phyloP scores from a whole-genome alignment of 495 filamentous ascomycete genomes.

The Penicillium nucicola region DNA sequence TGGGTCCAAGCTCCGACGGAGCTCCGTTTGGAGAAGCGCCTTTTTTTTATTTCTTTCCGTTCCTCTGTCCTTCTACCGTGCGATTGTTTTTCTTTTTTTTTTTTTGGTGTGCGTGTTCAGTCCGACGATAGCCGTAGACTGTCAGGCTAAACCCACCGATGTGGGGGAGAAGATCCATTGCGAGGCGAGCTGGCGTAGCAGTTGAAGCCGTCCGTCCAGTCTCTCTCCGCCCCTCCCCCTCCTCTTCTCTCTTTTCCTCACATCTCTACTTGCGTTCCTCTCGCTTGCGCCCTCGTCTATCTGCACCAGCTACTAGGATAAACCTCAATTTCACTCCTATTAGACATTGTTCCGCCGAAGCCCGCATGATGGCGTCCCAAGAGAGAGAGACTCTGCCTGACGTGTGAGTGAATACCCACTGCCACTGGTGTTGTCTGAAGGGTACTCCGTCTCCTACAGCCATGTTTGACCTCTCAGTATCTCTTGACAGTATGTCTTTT shows the following conservation, averaged over 20 bases:
- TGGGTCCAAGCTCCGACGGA: constrained; percentile 61
- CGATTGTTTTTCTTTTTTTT: not conserved
- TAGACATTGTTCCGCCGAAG: constrained; percentile 38
- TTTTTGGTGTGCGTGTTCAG: too few species aligned
- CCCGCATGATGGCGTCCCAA: constrained; percentile 42
- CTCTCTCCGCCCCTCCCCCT: constrained; percentile 28
- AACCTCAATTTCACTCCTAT: constrained; percentile 7
- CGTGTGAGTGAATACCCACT: constrained; percentile 34
- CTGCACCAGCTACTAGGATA: constrained; percentile 11
- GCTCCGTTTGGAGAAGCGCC: constrained; percentile 17
- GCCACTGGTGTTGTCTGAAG: not conserved
- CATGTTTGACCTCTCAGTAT: not conserved
- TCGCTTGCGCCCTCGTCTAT: constrained; percentile 19
- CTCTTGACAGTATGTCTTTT: not conserved
- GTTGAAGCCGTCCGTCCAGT: constrained; percentile 19
- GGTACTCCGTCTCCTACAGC: not conserved
- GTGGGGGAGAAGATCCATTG: constrained; percentile 42
- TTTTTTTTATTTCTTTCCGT: constrained; percentile 1
- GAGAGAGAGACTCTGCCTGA: constrained; percentile 54
- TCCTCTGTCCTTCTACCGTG: not conserved
- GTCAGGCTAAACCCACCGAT: constrained; percentile 19
- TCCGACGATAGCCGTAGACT: constrained; percentile 28
- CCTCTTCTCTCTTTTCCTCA: constrained; percentile 20
- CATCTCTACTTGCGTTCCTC: constrained; percentile 25
- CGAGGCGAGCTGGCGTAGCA: constrained; percentile 28